phyloP scores from a whole-genome alignment of 2,329 filamentous ascomycete genomes.

The Colletotrichum musicola region DNA sequence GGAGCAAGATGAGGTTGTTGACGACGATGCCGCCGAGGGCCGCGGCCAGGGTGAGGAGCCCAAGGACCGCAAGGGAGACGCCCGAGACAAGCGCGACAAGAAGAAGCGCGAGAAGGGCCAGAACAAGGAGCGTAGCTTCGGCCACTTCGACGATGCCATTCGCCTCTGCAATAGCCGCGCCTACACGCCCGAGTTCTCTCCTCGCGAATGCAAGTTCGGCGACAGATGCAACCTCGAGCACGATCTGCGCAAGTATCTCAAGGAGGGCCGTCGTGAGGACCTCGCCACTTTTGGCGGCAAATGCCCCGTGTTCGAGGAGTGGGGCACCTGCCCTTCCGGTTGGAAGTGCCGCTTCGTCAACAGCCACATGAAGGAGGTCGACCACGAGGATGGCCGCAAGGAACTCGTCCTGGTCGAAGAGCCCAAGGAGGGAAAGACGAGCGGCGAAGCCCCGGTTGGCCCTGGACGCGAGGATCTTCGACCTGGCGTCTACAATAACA shows the following conservation, averaged over 20 bases:
- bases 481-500: conserved; percentile 81
- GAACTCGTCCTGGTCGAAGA: conserved; percentile 79
- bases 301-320: conserved; percentile 84
- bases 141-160: conserved; percentile 81
- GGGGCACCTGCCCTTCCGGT: conserved; percentile 83
- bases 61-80: conserved; percentile 61
- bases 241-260: conserved; percentile 86
- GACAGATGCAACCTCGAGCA: conserved; percentile 86
- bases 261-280: conserved; percentile 84
- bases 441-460: conserved; percentile 51
- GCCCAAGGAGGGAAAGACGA: conserved; percentile 48
- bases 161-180: conserved; percentile 82
- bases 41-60: conserved; percentile 59
- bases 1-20: conserved; percentile 63
- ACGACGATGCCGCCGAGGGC: conserved; percentile 65
- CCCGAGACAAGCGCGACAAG: conserved; percentile 56
- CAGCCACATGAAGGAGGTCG: conserved; percentile 87
- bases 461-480: conserved; percentile 61
- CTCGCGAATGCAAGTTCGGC: conserved; percentile 80
- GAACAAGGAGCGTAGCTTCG: conserved; percentile 87
- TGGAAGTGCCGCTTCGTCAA: conserved; percentile 95
- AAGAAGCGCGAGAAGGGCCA: conserved; percentile 69
- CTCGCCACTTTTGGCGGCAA: conserved; percentile 80
- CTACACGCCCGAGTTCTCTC: conserved; percentile 83
- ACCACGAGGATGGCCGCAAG: conserved; percentile 82